Evolutionary conservation across 176 grass and related monocot genomes (phyloP).

Genomic region (Stipa capillata): DNA sequence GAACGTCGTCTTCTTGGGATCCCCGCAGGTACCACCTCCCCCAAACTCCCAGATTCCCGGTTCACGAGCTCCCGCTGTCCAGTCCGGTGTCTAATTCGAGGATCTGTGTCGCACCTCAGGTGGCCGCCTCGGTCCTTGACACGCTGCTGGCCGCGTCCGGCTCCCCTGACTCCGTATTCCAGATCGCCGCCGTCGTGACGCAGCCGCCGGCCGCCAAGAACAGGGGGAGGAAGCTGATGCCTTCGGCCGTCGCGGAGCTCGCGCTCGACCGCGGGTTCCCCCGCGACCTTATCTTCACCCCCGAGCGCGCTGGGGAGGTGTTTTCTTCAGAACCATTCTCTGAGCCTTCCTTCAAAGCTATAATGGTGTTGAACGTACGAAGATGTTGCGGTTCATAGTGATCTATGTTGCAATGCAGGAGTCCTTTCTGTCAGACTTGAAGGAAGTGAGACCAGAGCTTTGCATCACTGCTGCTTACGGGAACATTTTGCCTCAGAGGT

Average conservation of each 20-base stretch:
- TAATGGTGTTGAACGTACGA: neutral
- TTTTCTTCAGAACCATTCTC: neutral
- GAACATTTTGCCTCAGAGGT: conserved; percentile 85
- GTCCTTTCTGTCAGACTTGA: conserved; percentile 59
- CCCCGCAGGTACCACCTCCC: conserved; percentile 38
- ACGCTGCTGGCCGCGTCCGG: conserved; percentile 46
- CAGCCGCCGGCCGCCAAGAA: conserved; percentile 59
- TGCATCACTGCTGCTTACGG: conserved; percentile 90
- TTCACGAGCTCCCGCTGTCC: neutral
- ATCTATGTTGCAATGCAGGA: conserved; percentile 46
- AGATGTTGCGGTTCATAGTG: neutral
- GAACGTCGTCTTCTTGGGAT: conserved; percentile 69
- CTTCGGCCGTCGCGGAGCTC: conserved; percentile 62
- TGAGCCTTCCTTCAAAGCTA: neutral
- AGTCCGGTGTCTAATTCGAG: neutral
- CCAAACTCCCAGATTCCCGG: neutral
- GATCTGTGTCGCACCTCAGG: conserved; percentile 27
- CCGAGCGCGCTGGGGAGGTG: conserved; percentile 57
- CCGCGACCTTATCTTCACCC: conserved; percentile 70
- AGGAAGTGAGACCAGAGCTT: conserved; percentile 60
- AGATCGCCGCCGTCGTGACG: conserved; percentile 70
- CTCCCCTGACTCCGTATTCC: conserved; percentile 41
- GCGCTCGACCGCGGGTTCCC: conserved; percentile 65
- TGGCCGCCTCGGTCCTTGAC: conserved; percentile 65
- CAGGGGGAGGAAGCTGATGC: conserved; percentile 66